Conservation (phyloP, 345 rosid species). For the Melastoma malabathricum region DNA sequence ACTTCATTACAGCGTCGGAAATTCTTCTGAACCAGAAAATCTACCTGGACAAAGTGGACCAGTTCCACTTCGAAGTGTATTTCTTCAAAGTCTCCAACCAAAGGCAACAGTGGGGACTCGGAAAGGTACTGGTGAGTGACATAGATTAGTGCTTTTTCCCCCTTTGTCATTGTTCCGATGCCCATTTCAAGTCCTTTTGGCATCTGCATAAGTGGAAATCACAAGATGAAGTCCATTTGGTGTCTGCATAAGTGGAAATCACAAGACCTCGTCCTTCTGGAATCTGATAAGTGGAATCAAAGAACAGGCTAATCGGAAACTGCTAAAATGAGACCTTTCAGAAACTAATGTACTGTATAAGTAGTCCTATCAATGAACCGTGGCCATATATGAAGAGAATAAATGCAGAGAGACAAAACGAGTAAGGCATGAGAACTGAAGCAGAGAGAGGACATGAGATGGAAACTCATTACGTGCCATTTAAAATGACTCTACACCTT, state of each 20-base stretch:
- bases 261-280: not conserved
- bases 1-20: not conserved
- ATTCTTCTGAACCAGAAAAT: not conserved
- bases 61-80: constrained; percentile 91
- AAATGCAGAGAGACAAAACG: too few species aligned
- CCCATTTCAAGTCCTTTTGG: constrained; percentile 98
- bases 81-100: constrained; percentile 58
- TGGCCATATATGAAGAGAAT: too few species aligned
- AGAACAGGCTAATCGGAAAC: too few species aligned
- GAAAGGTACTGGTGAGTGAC: constrained; percentile 62
- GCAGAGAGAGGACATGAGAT: too few species aligned
- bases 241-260: not conserved
- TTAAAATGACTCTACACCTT: too few species aligned
- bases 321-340: too few species aligned
- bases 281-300: not conserved
- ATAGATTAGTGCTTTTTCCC: constrained; percentile 81
- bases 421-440: too few species aligned
- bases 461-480: too few species aligned
- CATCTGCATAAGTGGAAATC: constrained; percentile 31
- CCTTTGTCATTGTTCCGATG: constrained; percentile 77
- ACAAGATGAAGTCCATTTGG: not conserved
- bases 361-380: too few species aligned
- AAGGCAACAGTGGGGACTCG: constrained; percentile 50
- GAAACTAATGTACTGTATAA: too few species aligned
- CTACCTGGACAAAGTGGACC: constrained; percentile 82